phyloP scores from a whole-genome alignment of 2,329 filamentous ascomycete genomes.

The Zymoseptoria ardabiliae region DNA sequence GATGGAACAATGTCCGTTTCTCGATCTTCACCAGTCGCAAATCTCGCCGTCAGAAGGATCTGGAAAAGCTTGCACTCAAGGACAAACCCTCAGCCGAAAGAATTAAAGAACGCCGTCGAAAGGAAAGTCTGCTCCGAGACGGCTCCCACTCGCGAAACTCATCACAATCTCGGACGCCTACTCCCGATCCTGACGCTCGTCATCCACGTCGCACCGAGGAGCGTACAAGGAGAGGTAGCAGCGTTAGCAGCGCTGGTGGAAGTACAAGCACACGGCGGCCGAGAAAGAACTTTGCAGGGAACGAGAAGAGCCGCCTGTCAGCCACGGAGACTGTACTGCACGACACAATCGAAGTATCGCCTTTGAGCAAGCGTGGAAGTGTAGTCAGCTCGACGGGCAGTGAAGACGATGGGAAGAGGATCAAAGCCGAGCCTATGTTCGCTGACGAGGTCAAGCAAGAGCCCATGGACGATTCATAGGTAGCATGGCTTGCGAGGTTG shows the following conservation, averaged over 20 bases:
- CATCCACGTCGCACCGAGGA: conserved; percentile 10
- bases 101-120: conserved; percentile 16
- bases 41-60: conserved; percentile 23
- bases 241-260: conserved; percentile 10
- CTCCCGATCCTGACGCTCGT: conserved; percentile 16
- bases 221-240: conserved; percentile 22
- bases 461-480: conserved; percentile 13
- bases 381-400: conserved; percentile 15
- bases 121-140: conserved; percentile 18
- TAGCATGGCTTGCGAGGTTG: not conserved
- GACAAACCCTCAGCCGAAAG: conserved; percentile 19
- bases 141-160: conserved; percentile 20
- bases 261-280: conserved; percentile 12
- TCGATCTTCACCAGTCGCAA: conserved; percentile 19
- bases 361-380: conserved; percentile 15
- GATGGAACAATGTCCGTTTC: conserved; percentile 34
- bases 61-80: conserved; percentile 24
- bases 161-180: conserved; percentile 19
- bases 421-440: conserved; percentile 15
- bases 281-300: conserved; percentile 10
- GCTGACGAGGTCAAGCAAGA: conserved; percentile 21
- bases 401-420: conserved; percentile 6
- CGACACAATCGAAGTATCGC: conserved; percentile 9
- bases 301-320: conserved; percentile 20
- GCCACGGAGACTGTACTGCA: conserved; percentile 25